Base-by-base conservation (phyloP, 2,329 filamentous ascomycete genomes). In the Phyllosticta ampelicida region DNA sequence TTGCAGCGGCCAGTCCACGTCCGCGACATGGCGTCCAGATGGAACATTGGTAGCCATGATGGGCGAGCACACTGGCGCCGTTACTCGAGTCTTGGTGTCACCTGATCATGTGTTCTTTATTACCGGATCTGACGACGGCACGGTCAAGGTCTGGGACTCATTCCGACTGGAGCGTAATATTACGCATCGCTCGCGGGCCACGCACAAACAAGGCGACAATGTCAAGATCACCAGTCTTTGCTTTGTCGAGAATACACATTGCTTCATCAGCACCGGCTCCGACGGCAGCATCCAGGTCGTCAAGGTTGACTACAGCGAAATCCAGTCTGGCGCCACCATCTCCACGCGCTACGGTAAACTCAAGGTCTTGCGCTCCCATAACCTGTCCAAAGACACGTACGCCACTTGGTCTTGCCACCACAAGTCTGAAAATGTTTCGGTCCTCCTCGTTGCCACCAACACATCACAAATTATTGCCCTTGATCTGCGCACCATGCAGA, bases 41-140 rank as follows among this genome's bases (percentile, higher is more conserved):
- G 91, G 94, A 1, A 86, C 84, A 55, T 78, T 97, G 9, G 86
- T 97, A 19, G 90, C 91, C 1, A 89, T 89, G 0, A 90, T 97
- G 67, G 84, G 88, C 1, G 94, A 99, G 69, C 94, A 99, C 68
- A 85, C 80, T 26, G 89, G 84, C 0, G 82, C 89, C 8, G 83
- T 97, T 62, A 96, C 87, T 66, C 84, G 91, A 9, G 83, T 97
- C 10, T 78, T 87, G 1, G 83, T 90, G 8, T 86, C 94, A 1
- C 90, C 92, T 0, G 94, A 99, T 67, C 92, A 99, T 69, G 77
- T 86, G 4, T 99, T 99, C 74, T 99, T 99, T 71, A 80, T 96
- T 59, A 97, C 94, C 0, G 92, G 86, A 6, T 92, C 91, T 9
- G 89, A 96, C 66, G 94, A 99, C 71, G 89, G 94, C 2, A 84